Conservation (phyloP, 208 protist species). For the Acanthamoeba rhysodes region DNA sequence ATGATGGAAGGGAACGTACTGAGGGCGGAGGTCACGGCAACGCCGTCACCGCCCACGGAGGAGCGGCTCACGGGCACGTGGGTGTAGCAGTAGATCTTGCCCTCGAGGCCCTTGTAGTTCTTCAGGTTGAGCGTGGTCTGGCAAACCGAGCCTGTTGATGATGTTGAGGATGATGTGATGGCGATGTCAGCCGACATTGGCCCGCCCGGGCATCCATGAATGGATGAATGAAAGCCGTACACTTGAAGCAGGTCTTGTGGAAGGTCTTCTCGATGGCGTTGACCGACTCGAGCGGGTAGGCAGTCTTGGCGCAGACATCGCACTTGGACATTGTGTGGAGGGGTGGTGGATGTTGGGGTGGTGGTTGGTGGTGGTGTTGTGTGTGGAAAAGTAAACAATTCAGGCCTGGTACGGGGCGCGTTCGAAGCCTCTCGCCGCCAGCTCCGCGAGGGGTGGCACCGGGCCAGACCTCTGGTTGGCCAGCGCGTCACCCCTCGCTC, state of each 20-base stretch:
- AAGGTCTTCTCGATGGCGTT: constrained; percentile 78
- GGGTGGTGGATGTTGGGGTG: not conserved
- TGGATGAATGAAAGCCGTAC: constrained; percentile 71
- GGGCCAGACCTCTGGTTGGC: no score
- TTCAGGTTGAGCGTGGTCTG: constrained; percentile 82
- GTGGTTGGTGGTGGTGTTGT: no score
- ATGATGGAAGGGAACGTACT: constrained; percentile 35
- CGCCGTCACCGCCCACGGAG: constrained; percentile 81
- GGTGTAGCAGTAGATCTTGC: constrained; percentile 84
- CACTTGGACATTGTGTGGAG: constrained; percentile 73
- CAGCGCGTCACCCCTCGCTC: no score
- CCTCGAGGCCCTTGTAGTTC: constrained; percentile 85
- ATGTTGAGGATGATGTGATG: not conserved
- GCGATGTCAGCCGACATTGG: not conserved
- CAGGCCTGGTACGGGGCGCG: no score
- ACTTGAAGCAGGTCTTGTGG: constrained; percentile 88
- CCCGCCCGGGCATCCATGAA: not conserved
- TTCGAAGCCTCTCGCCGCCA: no score
- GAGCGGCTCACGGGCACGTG: constrained; percentile 80
- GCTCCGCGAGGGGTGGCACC: no score
- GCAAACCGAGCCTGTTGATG: constrained; percentile 79
- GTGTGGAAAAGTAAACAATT: no score
- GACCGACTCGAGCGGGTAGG: constrained; percentile 86
- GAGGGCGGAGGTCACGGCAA: constrained; percentile 79
- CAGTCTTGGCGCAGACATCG: constrained; percentile 82